Evolutionary conservation across 345 rosid genomes (phyloP), one percentile per base, ranked within the genome.

Genomic region (Iberis pinnata): DNA sequence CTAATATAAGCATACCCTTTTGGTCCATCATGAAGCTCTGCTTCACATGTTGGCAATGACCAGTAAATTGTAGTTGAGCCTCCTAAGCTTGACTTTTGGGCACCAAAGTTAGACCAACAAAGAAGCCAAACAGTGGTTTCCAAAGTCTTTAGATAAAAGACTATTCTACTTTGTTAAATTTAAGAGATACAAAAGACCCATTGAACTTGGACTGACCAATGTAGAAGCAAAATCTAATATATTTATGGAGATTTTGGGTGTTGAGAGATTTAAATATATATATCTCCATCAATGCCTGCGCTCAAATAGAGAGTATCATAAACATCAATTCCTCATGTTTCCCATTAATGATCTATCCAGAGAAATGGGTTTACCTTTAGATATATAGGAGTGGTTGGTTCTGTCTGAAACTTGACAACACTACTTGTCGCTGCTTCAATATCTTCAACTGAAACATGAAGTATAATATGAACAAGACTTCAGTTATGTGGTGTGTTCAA

Each of bases 331-430:
- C 42, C 63, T 40, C 12, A 15, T 42, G 18, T 58, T 49, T 36
- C 35, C 53, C 37, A 22, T 45, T n/a, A 46, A 29, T 38, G 1
- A 6, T 46, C 45, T 60, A 10, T 46, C 14, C 2, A 3, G 1
- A 8, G 19, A 67, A 53, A 60, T 33, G 24, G 11, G 48, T 68
- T 68, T 76, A 90, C 98, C 96, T 90, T 90, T 5, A 90, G 82
- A 72, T 79, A 87, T 57, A 90, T 79, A 4, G 95, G 98, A 70
- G 78, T 67, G n/a, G 88, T 82, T 16, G 92, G 95, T 50, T 87
- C 95, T 1, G 79, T 63, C 26, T 69, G 82, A 68, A 90, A 68
- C 71, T 81, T 90, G 9, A 62, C 71, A 37, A 61, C 63, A 69
- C 62, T 82, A 25, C 29, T 46, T 4, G 9, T 58, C 43, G 82